Evolutionary conservation across 129 eudicot genomes (phyloP).

Genomic region (Flaveria linearis): DNA sequence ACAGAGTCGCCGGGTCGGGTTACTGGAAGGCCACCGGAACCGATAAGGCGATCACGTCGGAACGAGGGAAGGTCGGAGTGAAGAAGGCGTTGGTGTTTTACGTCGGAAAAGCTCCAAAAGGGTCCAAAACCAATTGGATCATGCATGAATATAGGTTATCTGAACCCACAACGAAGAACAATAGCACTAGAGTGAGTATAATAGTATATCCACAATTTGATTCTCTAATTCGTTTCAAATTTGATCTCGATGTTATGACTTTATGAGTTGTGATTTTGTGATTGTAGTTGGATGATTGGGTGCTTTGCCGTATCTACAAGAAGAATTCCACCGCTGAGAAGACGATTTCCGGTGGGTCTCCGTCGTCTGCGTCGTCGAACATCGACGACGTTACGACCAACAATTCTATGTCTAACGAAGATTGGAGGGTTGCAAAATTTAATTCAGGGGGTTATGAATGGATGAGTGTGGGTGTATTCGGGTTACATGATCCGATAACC

Average conservation of each 20-base stretch:
- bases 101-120: slow-evolving; percentile 91
- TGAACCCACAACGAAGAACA: slow-evolving; percentile 46
- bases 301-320: slow-evolving; percentile 87
- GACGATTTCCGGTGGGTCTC: slow-evolving; percentile 28
- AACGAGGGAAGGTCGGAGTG: slow-evolving; percentile 71
- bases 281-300: slow-evolving; percentile 92
- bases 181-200: slow-evolving; percentile 52
- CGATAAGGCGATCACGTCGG: slow-evolving; percentile 65
- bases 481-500: slow-evolving; percentile 21
- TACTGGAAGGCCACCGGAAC: slow-evolving; percentile 99
- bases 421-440: slow-evolving; percentile 34
- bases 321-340: slow-evolving; percentile 65
- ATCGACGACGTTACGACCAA: slow-evolving; percentile 34
- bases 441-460: slow-evolving; percentile 61
- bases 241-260: background rate
- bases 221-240: background rate
- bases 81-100: slow-evolving; percentile 92
- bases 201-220: no score
- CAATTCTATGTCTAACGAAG: slow-evolving; percentile 33
- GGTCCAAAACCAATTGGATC: slow-evolving; percentile 92
- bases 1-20: slow-evolving; percentile 85
- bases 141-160: slow-evolving; percentile 91
- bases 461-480: slow-evolving; percentile 55
- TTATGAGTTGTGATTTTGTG: background rate
- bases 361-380: no score